phyloP scores from a whole-genome alignment of 352 stramenopile genomes.

The Globisporangium radiosum region DNA sequence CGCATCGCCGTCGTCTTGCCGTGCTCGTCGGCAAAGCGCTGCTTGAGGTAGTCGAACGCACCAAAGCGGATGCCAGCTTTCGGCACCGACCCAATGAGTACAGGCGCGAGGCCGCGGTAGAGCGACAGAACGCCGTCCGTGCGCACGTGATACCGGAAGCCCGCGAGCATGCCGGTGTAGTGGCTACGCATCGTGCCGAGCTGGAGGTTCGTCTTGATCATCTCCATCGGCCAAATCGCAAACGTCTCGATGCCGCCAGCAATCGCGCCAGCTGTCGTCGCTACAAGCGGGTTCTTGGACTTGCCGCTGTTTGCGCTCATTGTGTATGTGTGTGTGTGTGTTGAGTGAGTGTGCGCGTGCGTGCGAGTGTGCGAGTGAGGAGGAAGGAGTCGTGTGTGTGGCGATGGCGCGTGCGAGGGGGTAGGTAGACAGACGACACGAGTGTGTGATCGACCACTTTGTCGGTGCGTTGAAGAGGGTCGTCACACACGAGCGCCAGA shows the following conservation, averaged over 20 bases:
- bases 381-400: too few relatives aligned
- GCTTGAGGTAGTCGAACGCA: constrained; percentile 89
- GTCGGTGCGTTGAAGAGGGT: too few relatives aligned
- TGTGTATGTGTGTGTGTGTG: background rate
- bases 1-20: constrained; percentile 87
- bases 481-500: too few relatives aligned
- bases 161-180: constrained; percentile 66
- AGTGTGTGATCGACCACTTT: too few relatives aligned
- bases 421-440: too few relatives aligned
- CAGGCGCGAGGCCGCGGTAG: constrained; percentile 92
- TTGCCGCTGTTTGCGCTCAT: constrained; percentile 34
- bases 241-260: constrained; percentile 86
- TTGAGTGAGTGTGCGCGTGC: too few relatives aligned
- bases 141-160: constrained; percentile 69
- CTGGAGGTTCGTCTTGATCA: constrained; percentile 94
- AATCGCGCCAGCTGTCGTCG: constrained; percentile 77
- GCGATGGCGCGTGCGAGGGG: too few relatives aligned
- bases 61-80: constrained; percentile 97
- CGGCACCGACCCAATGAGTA: constrained; percentile 92
- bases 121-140: constrained; percentile 70
- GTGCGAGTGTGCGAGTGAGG: too few relatives aligned
- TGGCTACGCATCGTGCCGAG: constrained; percentile 74
- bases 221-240: constrained; percentile 91
- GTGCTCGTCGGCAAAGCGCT: constrained; percentile 76
- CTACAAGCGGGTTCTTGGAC: constrained; percentile 75